Conservation (phyloP, 371 early-diverging fungal genomes). For the Mucor irregularis region DNA sequence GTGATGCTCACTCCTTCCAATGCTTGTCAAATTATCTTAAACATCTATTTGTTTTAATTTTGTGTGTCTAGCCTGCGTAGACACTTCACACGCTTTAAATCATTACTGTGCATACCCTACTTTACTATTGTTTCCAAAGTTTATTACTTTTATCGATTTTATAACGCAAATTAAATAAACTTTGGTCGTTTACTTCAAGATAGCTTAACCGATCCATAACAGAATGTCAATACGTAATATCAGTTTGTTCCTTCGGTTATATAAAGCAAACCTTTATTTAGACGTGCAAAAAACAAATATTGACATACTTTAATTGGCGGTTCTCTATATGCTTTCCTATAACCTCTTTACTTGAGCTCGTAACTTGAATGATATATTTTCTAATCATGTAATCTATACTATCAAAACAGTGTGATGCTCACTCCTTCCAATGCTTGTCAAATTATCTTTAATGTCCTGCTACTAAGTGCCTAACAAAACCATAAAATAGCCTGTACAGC, state of each 20-base stretch:
- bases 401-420: constrained; percentile 11
- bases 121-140: constrained; percentile 12
- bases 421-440: constrained; percentile 6
- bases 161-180: constrained; percentile 11
- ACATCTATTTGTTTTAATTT: no score
- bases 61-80: no score
- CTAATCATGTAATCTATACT: constrained; percentile 9
- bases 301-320: constrained; percentile 9
- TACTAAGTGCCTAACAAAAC: no score
- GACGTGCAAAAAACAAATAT: constrained; percentile 9
- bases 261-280: constrained; percentile 6
- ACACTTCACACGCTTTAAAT: constrained; percentile 14
- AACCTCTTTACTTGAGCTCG: constrained; percentile 9
- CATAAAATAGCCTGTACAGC: no score
- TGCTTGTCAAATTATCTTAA: constrained; percentile 2
- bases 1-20: constrained; percentile 11
- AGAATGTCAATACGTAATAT: constrained; percentile 9
- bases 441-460: no score
- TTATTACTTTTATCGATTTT: constrained; percentile 10
- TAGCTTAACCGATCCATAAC: constrained; percentile 10
- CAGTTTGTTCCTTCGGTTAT: constrained; percentile 4
- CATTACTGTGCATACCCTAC: constrained; percentile 14
- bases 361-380: constrained; percentile 11
- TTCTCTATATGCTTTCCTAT: constrained; percentile 8
- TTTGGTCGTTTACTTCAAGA: constrained; percentile 10